Conservation (phyloP, 768 basidiomycete species). For the Serendipita sp. region DNA sequence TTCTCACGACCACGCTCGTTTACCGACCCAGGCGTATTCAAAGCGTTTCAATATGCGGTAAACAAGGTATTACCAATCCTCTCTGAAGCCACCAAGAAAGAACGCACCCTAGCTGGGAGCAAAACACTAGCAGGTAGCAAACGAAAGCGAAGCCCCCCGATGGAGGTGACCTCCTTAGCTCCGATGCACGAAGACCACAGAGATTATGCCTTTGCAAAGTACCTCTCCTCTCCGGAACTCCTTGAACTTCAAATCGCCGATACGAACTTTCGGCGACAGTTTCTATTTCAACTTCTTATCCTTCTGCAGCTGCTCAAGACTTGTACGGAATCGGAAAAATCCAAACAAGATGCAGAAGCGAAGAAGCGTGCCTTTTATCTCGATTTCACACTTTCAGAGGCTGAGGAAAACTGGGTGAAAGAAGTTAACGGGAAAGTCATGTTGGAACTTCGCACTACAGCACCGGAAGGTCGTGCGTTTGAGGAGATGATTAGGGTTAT, state of each 20-base stretch:
- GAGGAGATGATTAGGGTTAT: slow-evolving; percentile 56
- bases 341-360: slow-evolving; percentile 33
- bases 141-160: slow-evolving; percentile 33
- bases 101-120: slow-evolving; percentile 75
- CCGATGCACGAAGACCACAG: slow-evolving; percentile 28
- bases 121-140: slow-evolving; percentile 33
- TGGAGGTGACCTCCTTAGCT: slow-evolving; percentile 17
- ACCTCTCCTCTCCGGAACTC: slow-evolving; percentile 73
- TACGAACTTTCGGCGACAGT: slow-evolving; percentile 82
- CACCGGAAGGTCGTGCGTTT: slow-evolving; percentile 62
- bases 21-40: slow-evolving; percentile 35
- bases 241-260: slow-evolving; percentile 86
- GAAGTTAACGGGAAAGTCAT: slow-evolving; percentile 43
- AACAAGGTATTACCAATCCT: slow-evolving; percentile 62
- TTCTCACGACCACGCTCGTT: slow-evolving; percentile 73
- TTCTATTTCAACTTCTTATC: slow-evolving; percentile 63
- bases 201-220: slow-evolving; percentile 89
- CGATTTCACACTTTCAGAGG: slow-evolving; percentile 57
- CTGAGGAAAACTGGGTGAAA: slow-evolving; percentile 61
- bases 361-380: slow-evolving; percentile 70
- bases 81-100: slow-evolving; percentile 73
- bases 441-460: slow-evolving; percentile 49
- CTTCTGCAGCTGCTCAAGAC: slow-evolving; percentile 58
- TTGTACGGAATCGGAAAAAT: slow-evolving; percentile 55
- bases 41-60: slow-evolving; percentile 52